phyloP scores from a whole-genome alignment of 202 grass and related monocot genomes.

The Cymbopogon flexuosus region DNA sequence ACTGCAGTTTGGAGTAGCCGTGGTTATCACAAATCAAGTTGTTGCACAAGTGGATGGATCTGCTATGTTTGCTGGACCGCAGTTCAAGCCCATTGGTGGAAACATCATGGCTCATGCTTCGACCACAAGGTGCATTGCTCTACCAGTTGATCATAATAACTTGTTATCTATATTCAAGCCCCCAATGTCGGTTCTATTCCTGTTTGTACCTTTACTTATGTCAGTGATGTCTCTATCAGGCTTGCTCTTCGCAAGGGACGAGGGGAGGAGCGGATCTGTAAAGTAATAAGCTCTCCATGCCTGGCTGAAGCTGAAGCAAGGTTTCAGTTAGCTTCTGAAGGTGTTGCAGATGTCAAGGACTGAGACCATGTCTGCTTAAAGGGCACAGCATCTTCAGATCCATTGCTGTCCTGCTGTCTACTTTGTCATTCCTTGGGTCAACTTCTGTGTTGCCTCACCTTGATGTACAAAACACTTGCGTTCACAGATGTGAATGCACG shows the following conservation, averaged over 20 bases:
- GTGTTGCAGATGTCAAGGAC: constrained; percentile 77
- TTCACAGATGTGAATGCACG: constrained; percentile 23
- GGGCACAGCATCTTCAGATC: not conserved
- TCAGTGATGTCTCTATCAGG: constrained; percentile 35
- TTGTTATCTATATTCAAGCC: not conserved
- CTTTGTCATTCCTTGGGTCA: constrained; percentile 11
- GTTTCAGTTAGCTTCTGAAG: constrained; percentile 77
- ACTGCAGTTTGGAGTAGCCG: constrained; percentile 85
- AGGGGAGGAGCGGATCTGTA: constrained; percentile 81
- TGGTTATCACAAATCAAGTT: constrained; percentile 98
- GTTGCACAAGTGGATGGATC: constrained; percentile 96
- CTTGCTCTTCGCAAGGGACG: constrained; percentile 88
- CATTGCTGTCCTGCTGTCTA: constrained; percentile 11
- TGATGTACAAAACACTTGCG: constrained; percentile 11
- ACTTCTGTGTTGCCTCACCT: constrained; percentile 17
- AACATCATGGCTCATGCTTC: constrained; percentile 99
- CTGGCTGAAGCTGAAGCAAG: constrained; percentile 83
- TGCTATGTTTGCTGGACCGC: constrained; percentile 89
- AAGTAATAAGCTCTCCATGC: constrained; percentile 96
- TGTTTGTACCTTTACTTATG: not conserved
- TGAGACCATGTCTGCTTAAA: constrained; percentile 23
- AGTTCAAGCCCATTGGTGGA: constrained; percentile 82
- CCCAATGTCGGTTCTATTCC: not conserved
- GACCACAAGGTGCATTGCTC: constrained; percentile 38
- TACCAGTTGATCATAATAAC: not conserved